A percentile compares a stretch with the other conserved stretches of the same genome.
phyloP scores from a whole-genome alignment of 2,329 filamentous ascomycete genomes.

The Triangularia verruculosa region DNA sequence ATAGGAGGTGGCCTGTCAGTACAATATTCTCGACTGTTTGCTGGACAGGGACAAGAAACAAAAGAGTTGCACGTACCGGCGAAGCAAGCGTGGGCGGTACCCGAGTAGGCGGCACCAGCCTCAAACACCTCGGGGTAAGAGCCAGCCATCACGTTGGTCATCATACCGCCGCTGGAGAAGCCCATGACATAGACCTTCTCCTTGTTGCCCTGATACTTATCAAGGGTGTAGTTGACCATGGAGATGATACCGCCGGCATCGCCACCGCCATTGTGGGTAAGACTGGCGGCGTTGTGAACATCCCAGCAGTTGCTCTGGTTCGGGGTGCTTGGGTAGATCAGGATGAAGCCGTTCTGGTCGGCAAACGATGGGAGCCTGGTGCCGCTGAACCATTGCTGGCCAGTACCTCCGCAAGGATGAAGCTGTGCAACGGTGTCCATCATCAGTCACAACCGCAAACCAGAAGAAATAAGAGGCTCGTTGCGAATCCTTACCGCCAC shows the following conservation, averaged over 20 bases:
- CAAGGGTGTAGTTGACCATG: constrained; percentile 50
- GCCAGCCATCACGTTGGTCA: constrained; percentile 36
- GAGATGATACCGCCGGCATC: constrained; percentile 49
- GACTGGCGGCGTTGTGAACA: constrained; percentile 42
- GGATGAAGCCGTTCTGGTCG: constrained; percentile 31
- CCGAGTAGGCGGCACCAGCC: constrained; percentile 33
- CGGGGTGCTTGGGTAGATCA: constrained; percentile 49
- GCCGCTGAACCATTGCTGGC: constrained; percentile 39
- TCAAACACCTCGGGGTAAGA: constrained; percentile 35
- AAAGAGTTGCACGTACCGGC: constrained; percentile 16
- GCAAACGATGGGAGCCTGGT: constrained; percentile 42
- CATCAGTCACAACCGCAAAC: background rate
- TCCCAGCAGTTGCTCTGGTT: constrained; percentile 50
- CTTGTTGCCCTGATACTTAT: constrained; percentile 45
- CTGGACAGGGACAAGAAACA: background rate
- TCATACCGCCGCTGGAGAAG: constrained; percentile 38
- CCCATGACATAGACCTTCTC: constrained; percentile 48
- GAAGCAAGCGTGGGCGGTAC: constrained; percentile 31
- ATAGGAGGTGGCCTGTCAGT: background rate
- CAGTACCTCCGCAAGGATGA: constrained; percentile 47
- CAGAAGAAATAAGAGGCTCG: background rate
- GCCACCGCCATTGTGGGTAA: constrained; percentile 49
- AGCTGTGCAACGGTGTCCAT: constrained; percentile 24
- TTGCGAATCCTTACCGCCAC: constrained; percentile 34
- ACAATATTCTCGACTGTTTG: background rate